Conservation (phyloP, 495 filamentous ascomycete genomes). For the Tirmania nivea region DNA sequence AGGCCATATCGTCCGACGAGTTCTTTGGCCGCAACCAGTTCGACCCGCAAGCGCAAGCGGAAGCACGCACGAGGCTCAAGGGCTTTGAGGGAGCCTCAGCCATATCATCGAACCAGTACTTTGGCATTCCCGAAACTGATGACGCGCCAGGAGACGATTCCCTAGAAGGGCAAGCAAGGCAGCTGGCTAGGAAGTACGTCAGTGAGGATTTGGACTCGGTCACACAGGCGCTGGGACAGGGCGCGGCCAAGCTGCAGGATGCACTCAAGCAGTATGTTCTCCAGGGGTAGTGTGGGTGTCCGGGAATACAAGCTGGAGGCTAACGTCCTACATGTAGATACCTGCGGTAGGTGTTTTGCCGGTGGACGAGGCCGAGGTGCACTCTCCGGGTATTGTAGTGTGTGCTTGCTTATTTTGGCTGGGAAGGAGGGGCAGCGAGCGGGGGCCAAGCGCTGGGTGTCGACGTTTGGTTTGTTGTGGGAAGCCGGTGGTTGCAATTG, state of each 20-base stretch:
- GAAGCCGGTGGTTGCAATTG: too few relatives aligned
- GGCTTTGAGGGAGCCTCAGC: slow-evolving; percentile 80
- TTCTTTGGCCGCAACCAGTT: slow-evolving; percentile 84
- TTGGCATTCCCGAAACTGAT: slow-evolving; percentile 66
- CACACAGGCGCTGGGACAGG: slow-evolving; percentile 59
- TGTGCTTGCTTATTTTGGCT: too few relatives aligned
- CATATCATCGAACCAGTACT: slow-evolving; percentile 92
- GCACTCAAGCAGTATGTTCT: slow-evolving; percentile 63
- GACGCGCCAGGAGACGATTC: slow-evolving; percentile 36
- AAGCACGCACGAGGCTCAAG: slow-evolving; percentile 68
- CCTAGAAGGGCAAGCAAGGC: slow-evolving; percentile 74
- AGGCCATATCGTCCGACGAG: slow-evolving; percentile 92
- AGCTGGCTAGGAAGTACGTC: slow-evolving; percentile 83
- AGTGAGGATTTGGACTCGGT: slow-evolving; percentile 88
- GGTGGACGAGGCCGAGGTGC: too few relatives aligned
- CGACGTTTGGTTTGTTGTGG: too few relatives aligned
- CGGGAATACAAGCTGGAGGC: neutral
- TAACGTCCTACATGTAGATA: neutral
- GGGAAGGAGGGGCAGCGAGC: too few relatives aligned
- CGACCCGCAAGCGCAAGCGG: slow-evolving; percentile 55
- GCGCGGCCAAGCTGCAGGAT: slow-evolving; percentile 63
- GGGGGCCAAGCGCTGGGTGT: too few relatives aligned
- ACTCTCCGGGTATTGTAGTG: too few relatives aligned
- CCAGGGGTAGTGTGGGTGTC: too few relatives aligned
- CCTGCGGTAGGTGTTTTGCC: neutral